Evolutionary conservation across 73 alveolate genomes (phyloP), one percentile per base, ranked within the genome.

Genomic region (Paramecium pentaurelia): DNA sequence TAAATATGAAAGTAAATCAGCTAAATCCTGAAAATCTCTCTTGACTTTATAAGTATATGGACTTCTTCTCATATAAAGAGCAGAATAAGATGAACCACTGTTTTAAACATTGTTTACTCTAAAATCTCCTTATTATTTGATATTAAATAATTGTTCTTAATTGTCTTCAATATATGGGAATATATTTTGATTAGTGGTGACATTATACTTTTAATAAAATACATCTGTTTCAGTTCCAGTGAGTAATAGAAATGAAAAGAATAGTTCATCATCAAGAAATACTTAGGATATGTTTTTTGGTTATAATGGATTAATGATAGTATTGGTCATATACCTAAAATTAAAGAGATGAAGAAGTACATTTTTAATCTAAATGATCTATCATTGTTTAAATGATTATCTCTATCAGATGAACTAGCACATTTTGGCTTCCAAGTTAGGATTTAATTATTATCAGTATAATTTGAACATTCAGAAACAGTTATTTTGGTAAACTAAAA

Each of bases 381-480:
- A 40, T 80, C 75, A 22, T 0, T 27, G 10, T 60, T 36, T 27
- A 80, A n/a, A 80, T 44, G 47, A 22, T 6, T 8, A 22, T 40
- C 47, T 18, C 47, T 27, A 5, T 22, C 71, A 20, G 9, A 8
- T 11, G 9, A 10, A 7, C 44, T 32, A 0, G 91, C 71, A 47
- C 91, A 80, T 45, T 32, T 2, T 14, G 91, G 91, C 9, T 80
- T 80, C 91, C 91, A 80, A 25, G 88, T 75, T 37, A 75, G 27
- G 34, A 14, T 32, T 37, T 34, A 1, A 75, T 44, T 47, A 80
- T 47, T 80, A 4, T 10, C 38, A 42, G 77, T 44, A 25, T 80
- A 2, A 80, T 80, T 80, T 9, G 71, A 80, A 49, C 91, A 80
- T 25, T 28, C 75, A 49, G 75, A 25, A 3, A 80, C 75, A 38